phyloP scores from a whole-genome alignment of 306 rosid species.

The Fragaria vesca region DNA sequence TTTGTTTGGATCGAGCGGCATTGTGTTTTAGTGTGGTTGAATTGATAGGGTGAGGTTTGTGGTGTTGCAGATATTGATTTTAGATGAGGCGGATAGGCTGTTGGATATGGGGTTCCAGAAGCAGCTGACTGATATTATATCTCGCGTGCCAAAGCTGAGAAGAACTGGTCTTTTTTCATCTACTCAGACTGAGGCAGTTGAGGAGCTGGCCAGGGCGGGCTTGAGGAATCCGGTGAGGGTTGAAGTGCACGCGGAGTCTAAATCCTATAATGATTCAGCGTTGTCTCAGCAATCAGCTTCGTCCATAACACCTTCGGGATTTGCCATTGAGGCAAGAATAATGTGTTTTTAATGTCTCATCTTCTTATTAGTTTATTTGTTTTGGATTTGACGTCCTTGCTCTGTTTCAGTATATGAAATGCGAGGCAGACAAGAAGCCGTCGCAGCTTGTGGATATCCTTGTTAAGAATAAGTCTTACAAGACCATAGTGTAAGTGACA shows the following conservation, averaged over 20 bases:
- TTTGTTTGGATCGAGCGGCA: too few relatives aligned
- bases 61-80: slow-evolving; percentile 57
- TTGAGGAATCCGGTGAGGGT: slow-evolving; percentile 84
- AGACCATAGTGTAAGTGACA: slow-evolving; percentile 72
- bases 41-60: neutral
- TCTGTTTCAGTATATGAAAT: slow-evolving; percentile 70
- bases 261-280: too few relatives aligned
- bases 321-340: slow-evolving; percentile 57
- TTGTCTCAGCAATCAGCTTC: too few relatives aligned
- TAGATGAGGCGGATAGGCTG: slow-evolving; percentile 85
- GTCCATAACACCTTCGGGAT: slow-evolving; percentile 65
- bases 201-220: slow-evolving; percentile 89
- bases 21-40: neutral
- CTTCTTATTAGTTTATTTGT: slow-evolving; percentile 11
- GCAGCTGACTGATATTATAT: slow-evolving; percentile 65
- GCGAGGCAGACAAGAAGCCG: slow-evolving; percentile 79
- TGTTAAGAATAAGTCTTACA: slow-evolving; percentile 55
- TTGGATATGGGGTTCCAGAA: slow-evolving; percentile 84
- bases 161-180: slow-evolving; percentile 95
- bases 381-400: slow-evolving; percentile 24
- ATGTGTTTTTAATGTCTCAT: neutral
- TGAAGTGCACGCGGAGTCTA: slow-evolving; percentile 70
- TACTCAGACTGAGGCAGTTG: slow-evolving; percentile 88
- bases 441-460: slow-evolving; percentile 84
- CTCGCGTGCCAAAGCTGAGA: slow-evolving; percentile 84